Evolutionary conservation across 176 grass and related monocot species (phyloP), one percentile per base, ranked within the genome.

Genomic region (Tillandsia leiboldiana): DNA sequence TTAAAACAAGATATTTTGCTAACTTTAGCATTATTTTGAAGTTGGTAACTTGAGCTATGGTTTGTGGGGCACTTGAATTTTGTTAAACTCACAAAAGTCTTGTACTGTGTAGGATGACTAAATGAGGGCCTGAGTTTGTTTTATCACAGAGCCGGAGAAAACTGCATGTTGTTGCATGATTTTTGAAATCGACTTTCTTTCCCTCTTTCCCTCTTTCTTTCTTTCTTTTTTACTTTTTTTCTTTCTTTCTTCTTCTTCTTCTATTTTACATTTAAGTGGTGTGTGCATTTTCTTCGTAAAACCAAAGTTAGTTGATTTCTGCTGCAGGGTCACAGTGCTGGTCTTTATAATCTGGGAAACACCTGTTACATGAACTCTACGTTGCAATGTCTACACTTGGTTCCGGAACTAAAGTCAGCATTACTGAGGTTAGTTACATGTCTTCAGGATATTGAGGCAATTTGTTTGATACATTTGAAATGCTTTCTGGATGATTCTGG

Each of bases 351-450:
- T 54, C 65, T 99, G 77, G 95, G 95, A 73, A 99, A 99, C 82
- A 99, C 95, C 20, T 99, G 95, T 71, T 99, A 99, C 75, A 91
- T 99, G 95, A 99, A 99, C 76, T 99, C 95, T 51, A 99, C 95
- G 24, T 68, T 99, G 72, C 95, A 99, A 42, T 99, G 95, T 84
- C 84, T 99, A 64, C 90, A 99, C 79, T 90, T 85, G 72, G 95
- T 99, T 72, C 95, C 95, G 49, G 95, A 99, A 78, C 77, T 99
- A 72, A 99, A 99, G 79, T 94, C 90, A 76, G 84, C 90, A 51
- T 79, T 99, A 78, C n/a, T 82, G 58, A 96, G 91, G 91, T 96
- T 49, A 59, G 23, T 68, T 57, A 24, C 4, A 49, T 77, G 53
- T 26, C 47, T 7, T 51, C 47, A 50, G 4, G 47, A 50, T 69